A percentile compares a stretch with the other conserved stretches of the same genome.
phyloP scores from a whole-genome alignment of 1,139 yeast genomes.

The Magnusiomyces paraingens region DNA sequence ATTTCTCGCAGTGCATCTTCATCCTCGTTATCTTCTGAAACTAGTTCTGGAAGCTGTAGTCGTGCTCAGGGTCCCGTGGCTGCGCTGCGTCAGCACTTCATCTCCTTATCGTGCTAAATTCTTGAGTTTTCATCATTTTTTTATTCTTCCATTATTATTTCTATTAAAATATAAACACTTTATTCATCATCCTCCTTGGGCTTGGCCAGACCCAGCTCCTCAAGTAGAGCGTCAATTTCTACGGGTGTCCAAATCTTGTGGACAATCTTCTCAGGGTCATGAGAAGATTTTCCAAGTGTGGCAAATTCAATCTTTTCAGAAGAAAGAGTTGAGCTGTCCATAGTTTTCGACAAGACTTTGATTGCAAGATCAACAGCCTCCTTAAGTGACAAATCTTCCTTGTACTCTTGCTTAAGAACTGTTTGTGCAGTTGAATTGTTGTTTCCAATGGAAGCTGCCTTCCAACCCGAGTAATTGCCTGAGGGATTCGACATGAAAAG shows the following conservation, averaged over 20 bases:
- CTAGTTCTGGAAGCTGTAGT: background rate
- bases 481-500: constrained; percentile 93
- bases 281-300: constrained; percentile 47
- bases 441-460: constrained; percentile 95
- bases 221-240: constrained; percentile 69
- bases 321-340: constrained; percentile 80
- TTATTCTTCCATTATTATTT: constrained; percentile 2
- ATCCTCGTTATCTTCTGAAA: background rate
- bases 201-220: constrained; percentile 63
- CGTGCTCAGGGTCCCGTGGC: constrained; percentile 6
- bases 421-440: constrained; percentile 96
- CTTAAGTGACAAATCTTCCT: constrained; percentile 66
- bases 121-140: background rate
- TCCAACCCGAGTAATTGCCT: constrained; percentile 98
- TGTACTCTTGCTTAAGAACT: constrained; percentile 87
- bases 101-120: constrained; percentile 3
- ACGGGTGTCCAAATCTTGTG: constrained; percentile 74
- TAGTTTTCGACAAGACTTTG: constrained; percentile 88
- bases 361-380: constrained; percentile 86
- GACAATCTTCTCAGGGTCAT: constrained; percentile 44
- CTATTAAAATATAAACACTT: background rate
- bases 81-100: constrained; percentile 3
- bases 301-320: constrained; percentile 89
- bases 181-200: constrained; percentile 44
- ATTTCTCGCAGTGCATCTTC: background rate